These are phyloP conservation scores for Fragaria ananassa DNA, from an alignment of 306 rosid genomes.

Conservation along the genomic window DNA sequence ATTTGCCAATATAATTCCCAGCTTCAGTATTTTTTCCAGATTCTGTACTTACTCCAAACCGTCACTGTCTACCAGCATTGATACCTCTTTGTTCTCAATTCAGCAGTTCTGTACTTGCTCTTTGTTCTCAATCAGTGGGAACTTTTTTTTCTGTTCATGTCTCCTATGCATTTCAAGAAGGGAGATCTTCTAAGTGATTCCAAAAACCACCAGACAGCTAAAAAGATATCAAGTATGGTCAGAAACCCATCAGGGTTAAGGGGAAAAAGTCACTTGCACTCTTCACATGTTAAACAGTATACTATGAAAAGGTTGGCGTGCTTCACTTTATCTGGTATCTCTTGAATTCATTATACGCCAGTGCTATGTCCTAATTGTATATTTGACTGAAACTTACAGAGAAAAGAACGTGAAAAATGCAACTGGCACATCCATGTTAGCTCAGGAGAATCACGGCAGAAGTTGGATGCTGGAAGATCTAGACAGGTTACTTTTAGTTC, in stretches of 20 bases:
- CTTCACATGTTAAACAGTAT: slow-evolving; percentile 37
- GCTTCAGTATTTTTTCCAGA: no score
- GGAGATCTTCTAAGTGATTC: slow-evolving; percentile 40
- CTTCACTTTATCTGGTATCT: not conserved
- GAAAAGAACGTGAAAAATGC: slow-evolving; percentile 36
- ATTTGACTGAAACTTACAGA: slow-evolving; percentile 13
- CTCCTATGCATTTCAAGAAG: no score
- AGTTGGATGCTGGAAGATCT: slow-evolving; percentile 77
- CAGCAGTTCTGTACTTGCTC: no score
- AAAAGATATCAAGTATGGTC: slow-evolving; percentile 45
- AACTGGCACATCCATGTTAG: slow-evolving; percentile 43
- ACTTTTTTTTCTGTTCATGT: no score
- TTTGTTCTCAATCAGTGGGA: no score
- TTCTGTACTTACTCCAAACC: no score
- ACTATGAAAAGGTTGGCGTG: slow-evolving; percentile 34
- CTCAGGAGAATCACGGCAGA: slow-evolving; percentile 90
- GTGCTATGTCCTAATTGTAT: not conserved
- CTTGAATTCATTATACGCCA: not conserved
- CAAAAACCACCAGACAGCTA: slow-evolving; percentile 55
- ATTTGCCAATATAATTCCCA: no score
- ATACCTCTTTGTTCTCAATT: no score
- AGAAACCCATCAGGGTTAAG: slow-evolving; percentile 42
- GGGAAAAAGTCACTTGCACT: slow-evolving; percentile 44
- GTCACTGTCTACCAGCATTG: no score
- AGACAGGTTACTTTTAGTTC: slow-evolving; percentile 59